Conservation (phyloP, 2,329 filamentous ascomycete genomes). For the Fusarium nygamai region DNA sequence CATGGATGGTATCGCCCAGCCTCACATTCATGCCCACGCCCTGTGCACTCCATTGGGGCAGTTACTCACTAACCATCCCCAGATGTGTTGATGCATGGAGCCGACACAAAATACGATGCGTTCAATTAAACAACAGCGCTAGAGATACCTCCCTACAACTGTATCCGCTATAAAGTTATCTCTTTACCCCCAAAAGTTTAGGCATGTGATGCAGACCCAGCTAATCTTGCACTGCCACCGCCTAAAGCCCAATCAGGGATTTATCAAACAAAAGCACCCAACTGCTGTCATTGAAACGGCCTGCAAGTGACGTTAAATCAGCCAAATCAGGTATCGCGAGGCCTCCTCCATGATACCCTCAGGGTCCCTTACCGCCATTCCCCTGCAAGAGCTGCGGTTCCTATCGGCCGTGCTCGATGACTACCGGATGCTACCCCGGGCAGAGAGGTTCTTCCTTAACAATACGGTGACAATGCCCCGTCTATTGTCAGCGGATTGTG, state of each 20-base stretch:
- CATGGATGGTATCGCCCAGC: neutral
- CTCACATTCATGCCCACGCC: neutral
- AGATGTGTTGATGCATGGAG: neutral
- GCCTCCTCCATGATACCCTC: slow-evolving; percentile 2
- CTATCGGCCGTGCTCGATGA: slow-evolving; percentile 29
- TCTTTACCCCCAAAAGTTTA: neutral
- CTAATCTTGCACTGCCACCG: slow-evolving; percentile 29
- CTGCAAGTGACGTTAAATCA: slow-evolving; percentile 19
- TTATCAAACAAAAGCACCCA: slow-evolving; percentile 7
- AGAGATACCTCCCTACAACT: neutral
- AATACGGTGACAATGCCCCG: slow-evolving; percentile 9
- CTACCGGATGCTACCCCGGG: slow-evolving; percentile 19
- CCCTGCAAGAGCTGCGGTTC: slow-evolving; percentile 11
- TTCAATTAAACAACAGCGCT: slow-evolving; percentile 27
- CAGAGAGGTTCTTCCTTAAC: slow-evolving; percentile 20
- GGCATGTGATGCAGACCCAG: slow-evolving; percentile 19
- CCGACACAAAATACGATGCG: neutral
- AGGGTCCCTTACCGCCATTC: slow-evolving; percentile 36
- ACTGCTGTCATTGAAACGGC: neutral
- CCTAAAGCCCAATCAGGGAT: slow-evolving; percentile 3
- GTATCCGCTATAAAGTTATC: neutral
- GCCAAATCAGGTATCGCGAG: slow-evolving; percentile 29
- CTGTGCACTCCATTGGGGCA: neutral
- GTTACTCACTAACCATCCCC: neutral
- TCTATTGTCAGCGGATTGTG: neutral